Evolutionary conservation across 768 basidiomycete genomes (phyloP).

Genomic region (Hysterangium stoloniferum): DNA sequence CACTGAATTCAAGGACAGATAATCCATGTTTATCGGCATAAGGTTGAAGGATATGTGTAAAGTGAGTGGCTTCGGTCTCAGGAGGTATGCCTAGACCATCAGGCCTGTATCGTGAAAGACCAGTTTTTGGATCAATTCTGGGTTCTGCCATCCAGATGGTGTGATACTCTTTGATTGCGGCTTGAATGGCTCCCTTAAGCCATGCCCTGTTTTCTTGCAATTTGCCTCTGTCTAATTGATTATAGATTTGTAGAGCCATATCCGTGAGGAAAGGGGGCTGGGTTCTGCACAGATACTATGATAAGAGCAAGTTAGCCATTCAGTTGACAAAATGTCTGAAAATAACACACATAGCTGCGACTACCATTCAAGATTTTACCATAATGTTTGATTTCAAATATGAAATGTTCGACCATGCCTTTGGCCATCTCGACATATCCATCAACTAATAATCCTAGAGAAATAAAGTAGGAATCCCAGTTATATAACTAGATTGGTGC

Average conservation of each 20-base stretch:
- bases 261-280: slow-evolving; percentile 99
- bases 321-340: not conserved
- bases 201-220: slow-evolving; percentile 74
- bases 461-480: slow-evolving; percentile 94
- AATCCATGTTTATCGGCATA: slow-evolving; percentile 89
- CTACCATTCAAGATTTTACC: slow-evolving; percentile 96
- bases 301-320: not conserved
- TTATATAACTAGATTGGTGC: slow-evolving; percentile 62
- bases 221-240: slow-evolving; percentile 85
- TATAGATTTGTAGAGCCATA: slow-evolving; percentile 97
- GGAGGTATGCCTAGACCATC: slow-evolving; percentile 94
- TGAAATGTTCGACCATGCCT: slow-evolving; percentile 98
- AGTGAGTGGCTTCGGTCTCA: slow-evolving; percentile 97
- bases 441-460: slow-evolving; percentile 90
- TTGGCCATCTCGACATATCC: slow-evolving; percentile 92
- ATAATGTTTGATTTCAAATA: slow-evolving; percentile 98
- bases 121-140: slow-evolving; percentile 89
- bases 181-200: slow-evolving; percentile 93
- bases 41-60: slow-evolving; percentile 95
- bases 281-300: slow-evolving; percentile 82
- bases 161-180: slow-evolving; percentile 98
- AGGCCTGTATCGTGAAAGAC: slow-evolving; percentile 89
- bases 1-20: slow-evolving; percentile 92
- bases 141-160: slow-evolving; percentile 95
- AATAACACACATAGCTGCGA: slow-evolving; percentile 48